Conservation (phyloP, 495 filamentous ascomycete species). For the Thozetella sp. region DNA sequence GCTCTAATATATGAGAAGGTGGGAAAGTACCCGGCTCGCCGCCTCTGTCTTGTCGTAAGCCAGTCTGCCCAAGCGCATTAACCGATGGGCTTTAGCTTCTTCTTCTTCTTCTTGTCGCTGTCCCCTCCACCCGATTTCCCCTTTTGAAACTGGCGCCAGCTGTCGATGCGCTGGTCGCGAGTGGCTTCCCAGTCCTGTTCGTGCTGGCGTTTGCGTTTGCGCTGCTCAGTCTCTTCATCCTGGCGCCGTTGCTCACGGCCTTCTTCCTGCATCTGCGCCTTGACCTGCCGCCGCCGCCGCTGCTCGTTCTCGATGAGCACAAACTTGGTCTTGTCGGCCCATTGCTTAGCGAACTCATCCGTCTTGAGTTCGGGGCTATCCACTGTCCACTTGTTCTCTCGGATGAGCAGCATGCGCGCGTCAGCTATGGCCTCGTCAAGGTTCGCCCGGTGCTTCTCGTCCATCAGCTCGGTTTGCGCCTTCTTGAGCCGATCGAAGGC, state of each 20-base stretch:
- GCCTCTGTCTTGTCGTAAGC: not conserved
- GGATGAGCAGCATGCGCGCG: slow-evolving; percentile 90
- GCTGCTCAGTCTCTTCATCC: slow-evolving; percentile 82
- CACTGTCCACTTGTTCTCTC: slow-evolving; percentile 87
- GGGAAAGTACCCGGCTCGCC: not conserved
- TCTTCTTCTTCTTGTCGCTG: slow-evolving; percentile 90
- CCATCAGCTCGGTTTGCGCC: slow-evolving; percentile 86
- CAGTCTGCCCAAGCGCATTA: slow-evolving; percentile 18
- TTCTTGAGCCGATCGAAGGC: slow-evolving; percentile 98
- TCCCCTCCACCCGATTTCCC: slow-evolving; percentile 53
- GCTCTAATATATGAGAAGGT: not conserved
- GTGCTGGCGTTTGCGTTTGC: slow-evolving; percentile 91
- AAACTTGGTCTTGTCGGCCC: slow-evolving; percentile 88
- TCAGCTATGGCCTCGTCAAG: slow-evolving; percentile 97
- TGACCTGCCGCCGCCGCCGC: slow-evolving; percentile 78
- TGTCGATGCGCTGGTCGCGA: slow-evolving; percentile 87
- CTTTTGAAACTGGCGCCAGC: slow-evolving; percentile 93
- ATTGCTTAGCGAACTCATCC: slow-evolving; percentile 79
- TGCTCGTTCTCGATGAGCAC: slow-evolving; percentile 95
- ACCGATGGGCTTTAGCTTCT: slow-evolving; percentile 71
- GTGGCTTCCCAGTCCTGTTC: slow-evolving; percentile 94
- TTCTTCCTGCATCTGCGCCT: slow-evolving; percentile 96
- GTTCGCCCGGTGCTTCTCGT: slow-evolving; percentile 83
- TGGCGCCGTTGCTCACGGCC: slow-evolving; percentile 84
- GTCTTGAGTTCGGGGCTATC: slow-evolving; percentile 85